Base-by-base conservation (phyloP, 805 yeast genomes). In the Nakazawaea ambrosiae region DNA sequence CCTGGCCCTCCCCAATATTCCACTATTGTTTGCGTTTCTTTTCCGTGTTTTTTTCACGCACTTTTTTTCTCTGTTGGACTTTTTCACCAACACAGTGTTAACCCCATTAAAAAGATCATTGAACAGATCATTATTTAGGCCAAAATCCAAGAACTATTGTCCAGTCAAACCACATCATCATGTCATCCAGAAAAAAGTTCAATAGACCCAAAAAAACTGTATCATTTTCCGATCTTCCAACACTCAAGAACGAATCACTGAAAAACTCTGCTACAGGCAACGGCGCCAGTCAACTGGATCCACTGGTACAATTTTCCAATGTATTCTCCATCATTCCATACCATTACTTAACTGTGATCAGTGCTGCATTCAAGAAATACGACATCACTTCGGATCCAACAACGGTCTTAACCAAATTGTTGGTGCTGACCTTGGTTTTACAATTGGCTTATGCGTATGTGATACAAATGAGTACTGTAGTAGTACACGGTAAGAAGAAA, bases 391-490 rank as follows among this genome's bases (percentile, higher is more conserved):
- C 42, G 6, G 55, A 54, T 31, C 54, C 60, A 20, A 33, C 46
- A 3, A 30, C 41, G 2, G 57, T 50, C 2, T 41, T 66, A 29
- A 41, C 55, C 14, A 41, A 41, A 11, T 45, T 57, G 3, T 46
- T 63, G 22, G 45, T 54, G 14, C 57, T 63, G 3, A 23, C 52
- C 15, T 45, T 63, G 6, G 63, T 61, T 3, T 31, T 54, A 6
- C 73, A 67, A 39, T 36, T 58, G n/a, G 38, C 50, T 3, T 65
- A 63, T 37, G 51, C 64, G 23, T 44, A 55, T 12, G 47, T 59
- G 12, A 55, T 62, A 30, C 50, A 34, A 4, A 19, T 26, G 14
- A 22, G 19, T 15, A 36, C 27, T 17, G 22, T 6, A 25, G 5
- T 11, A 11, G 27, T 15, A 5, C 26, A 28, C 7, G 23, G 36